A percentile compares a stretch with the other conserved stretches of the same genome.
These are phyloP conservation scores for Isabelozyma rhagii DNA, from an alignment of 805 yeast genomes.

Conservation along the genomic window DNA sequence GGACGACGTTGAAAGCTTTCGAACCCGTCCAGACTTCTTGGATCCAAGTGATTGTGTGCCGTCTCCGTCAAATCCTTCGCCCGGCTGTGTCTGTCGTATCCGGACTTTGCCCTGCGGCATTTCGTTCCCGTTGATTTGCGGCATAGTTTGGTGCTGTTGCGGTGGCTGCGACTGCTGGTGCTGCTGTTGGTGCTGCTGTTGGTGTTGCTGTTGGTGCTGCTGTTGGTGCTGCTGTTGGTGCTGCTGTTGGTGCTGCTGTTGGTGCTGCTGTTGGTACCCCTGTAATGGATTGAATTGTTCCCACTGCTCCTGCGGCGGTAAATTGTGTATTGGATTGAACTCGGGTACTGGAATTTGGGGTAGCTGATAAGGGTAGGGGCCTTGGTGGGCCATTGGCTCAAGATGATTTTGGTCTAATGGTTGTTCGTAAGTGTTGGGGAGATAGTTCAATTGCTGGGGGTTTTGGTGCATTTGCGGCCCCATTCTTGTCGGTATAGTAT, in stretches of 20 bases:
- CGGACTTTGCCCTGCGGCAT: background rate
- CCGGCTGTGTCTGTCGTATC: background rate
- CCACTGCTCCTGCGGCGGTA: background rate
- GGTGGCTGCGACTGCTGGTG: background rate
- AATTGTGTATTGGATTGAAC: conserved; percentile 1
- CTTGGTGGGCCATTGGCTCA: background rate
- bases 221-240: conserved; percentile 1
- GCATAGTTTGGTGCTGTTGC: background rate
- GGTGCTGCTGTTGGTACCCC: conserved; percentile 2
- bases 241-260: background rate
- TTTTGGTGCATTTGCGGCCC: background rate
- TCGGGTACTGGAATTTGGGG: conserved; percentile 4
- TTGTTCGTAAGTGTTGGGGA: background rate
- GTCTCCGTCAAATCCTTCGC: background rate
- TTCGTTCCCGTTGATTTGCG: background rate
- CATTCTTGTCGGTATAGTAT: background rate
- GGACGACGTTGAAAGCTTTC: background rate
- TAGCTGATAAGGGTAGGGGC: background rate
- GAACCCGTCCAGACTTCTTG: background rate
- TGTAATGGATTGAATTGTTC: conserved; percentile 1
- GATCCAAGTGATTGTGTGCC: background rate
- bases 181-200: conserved; percentile 3
- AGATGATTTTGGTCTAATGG: background rate
- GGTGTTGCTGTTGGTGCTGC: too few relatives aligned
- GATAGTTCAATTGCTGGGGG: background rate